These are phyloP conservation scores for Starmera caribaea DNA, from an alignment of 805 yeast species.

Conservation along the genomic window DNA sequence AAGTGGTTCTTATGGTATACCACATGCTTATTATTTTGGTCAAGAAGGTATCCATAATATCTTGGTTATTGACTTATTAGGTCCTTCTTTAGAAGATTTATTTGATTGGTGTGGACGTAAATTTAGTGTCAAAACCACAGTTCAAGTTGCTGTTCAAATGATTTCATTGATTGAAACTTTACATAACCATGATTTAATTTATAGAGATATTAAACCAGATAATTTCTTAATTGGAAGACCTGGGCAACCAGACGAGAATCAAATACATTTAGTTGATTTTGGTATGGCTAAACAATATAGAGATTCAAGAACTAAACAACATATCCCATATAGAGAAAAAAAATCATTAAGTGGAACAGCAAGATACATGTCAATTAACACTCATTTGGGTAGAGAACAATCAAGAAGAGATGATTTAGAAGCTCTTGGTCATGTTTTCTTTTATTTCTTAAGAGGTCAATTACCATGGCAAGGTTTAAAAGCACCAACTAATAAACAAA, in stretches of 20 bases:
- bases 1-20: slow-evolving; percentile 62
- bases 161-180: slow-evolving; percentile 60
- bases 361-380: slow-evolving; percentile 78
- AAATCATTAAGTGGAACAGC: slow-evolving; percentile 81
- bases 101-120: slow-evolving; percentile 84
- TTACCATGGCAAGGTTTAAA: slow-evolving; percentile 89
- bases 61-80: slow-evolving; percentile 63
- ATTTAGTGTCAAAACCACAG: slow-evolving; percentile 63
- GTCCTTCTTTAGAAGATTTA: slow-evolving; percentile 75
- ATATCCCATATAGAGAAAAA: slow-evolving; percentile 74
- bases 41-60: slow-evolving; percentile 80
- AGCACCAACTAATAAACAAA: slow-evolving; percentile 77
- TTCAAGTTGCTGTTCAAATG: slow-evolving; percentile 72
- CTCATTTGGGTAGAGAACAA: slow-evolving; percentile 82
- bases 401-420: slow-evolving; percentile 78
- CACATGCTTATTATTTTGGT: slow-evolving; percentile 78
- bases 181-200: slow-evolving; percentile 68
- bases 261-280: slow-evolving; percentile 68
- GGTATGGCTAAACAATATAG: slow-evolving; percentile 85
- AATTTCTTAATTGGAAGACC: slow-evolving; percentile 66
- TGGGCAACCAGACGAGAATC: slow-evolving; percentile 49
- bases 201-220: slow-evolving; percentile 79
- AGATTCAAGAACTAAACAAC: slow-evolving; percentile 71
- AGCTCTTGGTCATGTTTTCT: slow-evolving; percentile 73
- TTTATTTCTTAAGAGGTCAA: slow-evolving; percentile 69